phyloP scores from a whole-genome alignment of 108 stramenopile genomes.

The Discostella stelligeroides region DNA sequence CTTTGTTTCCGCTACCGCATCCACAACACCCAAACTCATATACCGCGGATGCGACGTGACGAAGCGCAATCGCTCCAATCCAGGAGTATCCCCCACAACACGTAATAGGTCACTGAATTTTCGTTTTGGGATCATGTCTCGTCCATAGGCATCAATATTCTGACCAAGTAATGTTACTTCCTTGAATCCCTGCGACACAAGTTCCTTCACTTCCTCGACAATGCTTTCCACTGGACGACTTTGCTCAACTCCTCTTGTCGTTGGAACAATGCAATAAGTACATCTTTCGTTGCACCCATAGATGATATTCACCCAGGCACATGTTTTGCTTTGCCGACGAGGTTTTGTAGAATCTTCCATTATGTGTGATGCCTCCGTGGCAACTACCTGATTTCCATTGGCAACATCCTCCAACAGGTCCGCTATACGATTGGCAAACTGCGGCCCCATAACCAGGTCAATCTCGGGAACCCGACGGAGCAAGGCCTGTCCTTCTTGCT shows the following conservation, averaged over 20 bases:
- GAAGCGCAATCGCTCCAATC: slow-evolving; percentile 91
- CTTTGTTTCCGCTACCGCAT: slow-evolving; percentile 90
- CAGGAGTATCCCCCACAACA: slow-evolving; percentile 73
- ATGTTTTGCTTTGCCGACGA: slow-evolving; percentile 70
- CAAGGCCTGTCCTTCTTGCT: slow-evolving; percentile 85
- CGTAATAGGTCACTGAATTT: slow-evolving; percentile 93
- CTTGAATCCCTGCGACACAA: slow-evolving; percentile 88
- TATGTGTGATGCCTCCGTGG: slow-evolving; percentile 92
- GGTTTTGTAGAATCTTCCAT: slow-evolving; percentile 97
- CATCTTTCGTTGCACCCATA: slow-evolving; percentile 98
- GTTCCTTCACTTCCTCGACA: slow-evolving; percentile 83
- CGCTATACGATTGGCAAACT: slow-evolving; percentile 94
- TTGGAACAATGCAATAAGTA: slow-evolving; percentile 97
- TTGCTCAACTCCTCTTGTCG: slow-evolving; percentile 95
- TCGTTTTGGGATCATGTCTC: slow-evolving; percentile 94
- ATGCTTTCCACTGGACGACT: slow-evolving; percentile 90
- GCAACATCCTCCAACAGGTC: slow-evolving; percentile 93
- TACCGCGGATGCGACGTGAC: slow-evolving; percentile 97
- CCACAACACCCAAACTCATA: slow-evolving; percentile 93
- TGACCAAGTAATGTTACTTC: slow-evolving; percentile 97
- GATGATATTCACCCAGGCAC: slow-evolving; percentile 97
- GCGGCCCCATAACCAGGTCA: slow-evolving; percentile 91
- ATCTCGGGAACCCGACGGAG: slow-evolving; percentile 84
- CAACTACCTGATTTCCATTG: slow-evolving; percentile 94
- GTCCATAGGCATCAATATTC: slow-evolving; percentile 95